Percentiles rank a stretch among this genome's conserved stretches.
Conservation (phyloP, 2,329 filamentous ascomycete genomes). For the Sarocladiaceae sp. region DNA sequence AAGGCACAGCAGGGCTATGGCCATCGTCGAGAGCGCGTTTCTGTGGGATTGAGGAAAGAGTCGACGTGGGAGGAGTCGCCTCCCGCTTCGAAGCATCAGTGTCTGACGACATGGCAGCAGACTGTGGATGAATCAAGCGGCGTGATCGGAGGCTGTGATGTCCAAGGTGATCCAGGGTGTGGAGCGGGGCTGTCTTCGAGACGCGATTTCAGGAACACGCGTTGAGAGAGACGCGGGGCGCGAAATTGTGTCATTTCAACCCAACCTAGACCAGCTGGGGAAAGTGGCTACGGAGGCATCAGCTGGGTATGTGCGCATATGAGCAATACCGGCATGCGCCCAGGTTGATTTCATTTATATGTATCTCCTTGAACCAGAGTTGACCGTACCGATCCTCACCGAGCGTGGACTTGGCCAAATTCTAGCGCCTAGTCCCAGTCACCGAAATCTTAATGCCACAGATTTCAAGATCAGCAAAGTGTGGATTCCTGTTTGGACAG, state of each 20-base stretch:
- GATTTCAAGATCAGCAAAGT: neutral
- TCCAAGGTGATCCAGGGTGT: neutral
- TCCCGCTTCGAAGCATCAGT: slow-evolving; percentile 35
- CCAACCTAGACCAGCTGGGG: neutral
- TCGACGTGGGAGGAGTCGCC: slow-evolving; percentile 31
- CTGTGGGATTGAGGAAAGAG: slow-evolving; percentile 50
- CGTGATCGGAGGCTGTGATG: neutral
- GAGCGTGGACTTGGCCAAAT: neutral
- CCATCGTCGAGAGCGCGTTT: slow-evolving; percentile 66
- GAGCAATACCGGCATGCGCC: too few relatives aligned
- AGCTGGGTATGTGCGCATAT: too few relatives aligned
- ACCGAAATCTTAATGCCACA: slow-evolving; percentile 2
- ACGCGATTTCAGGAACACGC: slow-evolving; percentile 3
- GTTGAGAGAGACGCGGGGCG: slow-evolving; percentile 1
- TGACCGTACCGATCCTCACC: neutral
- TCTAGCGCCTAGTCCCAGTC: neutral
- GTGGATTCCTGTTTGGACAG: neutral
- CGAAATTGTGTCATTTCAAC: neutral
- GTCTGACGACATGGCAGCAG: slow-evolving; percentile 30
- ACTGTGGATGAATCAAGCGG: neutral
- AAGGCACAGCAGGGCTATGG: slow-evolving; percentile 67
- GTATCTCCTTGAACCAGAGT: neutral
- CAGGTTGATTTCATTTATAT: too few relatives aligned
- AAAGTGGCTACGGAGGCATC: neutral
- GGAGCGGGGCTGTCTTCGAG: slow-evolving; percentile 4